These are phyloP conservation scores for Citrus sp. DNA, from an alignment of 345 rosid genomes.

Conservation along the genomic window DNA sequence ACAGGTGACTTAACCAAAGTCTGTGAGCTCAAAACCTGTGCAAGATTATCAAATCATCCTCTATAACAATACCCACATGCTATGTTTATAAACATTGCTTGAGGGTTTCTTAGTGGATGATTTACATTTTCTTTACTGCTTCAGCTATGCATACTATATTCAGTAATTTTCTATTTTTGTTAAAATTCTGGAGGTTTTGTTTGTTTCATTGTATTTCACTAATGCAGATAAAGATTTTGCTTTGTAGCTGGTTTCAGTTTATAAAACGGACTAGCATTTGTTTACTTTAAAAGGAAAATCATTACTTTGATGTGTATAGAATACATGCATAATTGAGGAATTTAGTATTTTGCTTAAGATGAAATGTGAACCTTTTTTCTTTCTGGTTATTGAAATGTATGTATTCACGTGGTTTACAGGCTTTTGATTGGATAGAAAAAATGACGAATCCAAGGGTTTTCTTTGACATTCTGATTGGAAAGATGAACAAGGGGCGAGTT, in stretches of 20 bases:
- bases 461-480: constrained; percentile 71
- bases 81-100: constrained; percentile 14
- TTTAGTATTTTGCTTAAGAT: neutral
- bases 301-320: neutral
- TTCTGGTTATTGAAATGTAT: neutral
- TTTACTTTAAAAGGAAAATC: neutral
- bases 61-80: constrained; percentile 24
- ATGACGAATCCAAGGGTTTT: constrained; percentile 75
- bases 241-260: neutral
- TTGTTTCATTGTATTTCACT: neutral
- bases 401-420: constrained; percentile 9
- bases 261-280: neutral
- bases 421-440: constrained; percentile 12
- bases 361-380: neutral
- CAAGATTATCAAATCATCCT: constrained; percentile 42
- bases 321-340: neutral
- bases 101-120: constrained; percentile 34
- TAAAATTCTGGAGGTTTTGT: too few relatives aligned
- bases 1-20: constrained; percentile 33
- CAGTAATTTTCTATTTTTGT: too few relatives aligned
- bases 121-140: constrained; percentile 22
- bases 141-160: neutral
- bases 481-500: constrained; percentile 53
- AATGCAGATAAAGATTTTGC: neutral
- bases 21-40: constrained; percentile 86